Base-by-base conservation (phyloP, 805 yeast genomes). In the Zygotorulaspora sp. region DNA sequence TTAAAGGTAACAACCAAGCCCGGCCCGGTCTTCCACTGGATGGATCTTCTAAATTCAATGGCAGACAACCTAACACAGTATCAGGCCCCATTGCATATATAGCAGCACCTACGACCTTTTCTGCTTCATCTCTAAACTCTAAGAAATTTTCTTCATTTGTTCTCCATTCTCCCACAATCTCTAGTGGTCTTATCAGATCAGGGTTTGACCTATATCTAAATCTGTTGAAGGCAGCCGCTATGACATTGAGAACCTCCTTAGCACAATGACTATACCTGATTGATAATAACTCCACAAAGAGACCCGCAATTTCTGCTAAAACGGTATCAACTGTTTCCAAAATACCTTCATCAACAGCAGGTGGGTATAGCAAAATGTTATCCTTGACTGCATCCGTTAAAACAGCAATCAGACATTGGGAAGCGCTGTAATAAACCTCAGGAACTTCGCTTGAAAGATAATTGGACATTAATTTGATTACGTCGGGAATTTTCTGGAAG, bases 1-100 rank as follows among this genome's bases (percentile, higher is more conserved):
- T 72, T 22, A 92, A 59, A 8, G 98, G 98, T 47, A 92, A 72
- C 51, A 92, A 57, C 97, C 97, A 92, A 31, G 97, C 97, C 58
- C 97, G 77, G 31, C 97, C 97, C n/a, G 80, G 73, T 29, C 72
- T 70, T 21, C 66, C 62, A 17, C 67, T 50, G 15, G 66, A 59
- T 4, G 81, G 76, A 31, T 73, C 72, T 20, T 71, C 69, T 51
- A 92, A 70, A 55, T 90, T 87, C 54, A 92, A 68, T 5, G 99
- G 97, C 22, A 92, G 69, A 4, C 74, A 67, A 31, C 75, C 62
- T 44, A 90, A 65, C 2, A 92, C 92, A 9, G 71, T 76, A 50
- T 83, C 94, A 7, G 97, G 96, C 2, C 98, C 98, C 59, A 89
- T 62, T 4, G 82, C 75, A 2, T 83, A 60, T 39, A 92, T 78